Evolutionary conservation across 2,329 filamentous ascomycete species (phyloP).

Genomic region (Trichophyton schoenleinii): DNA sequence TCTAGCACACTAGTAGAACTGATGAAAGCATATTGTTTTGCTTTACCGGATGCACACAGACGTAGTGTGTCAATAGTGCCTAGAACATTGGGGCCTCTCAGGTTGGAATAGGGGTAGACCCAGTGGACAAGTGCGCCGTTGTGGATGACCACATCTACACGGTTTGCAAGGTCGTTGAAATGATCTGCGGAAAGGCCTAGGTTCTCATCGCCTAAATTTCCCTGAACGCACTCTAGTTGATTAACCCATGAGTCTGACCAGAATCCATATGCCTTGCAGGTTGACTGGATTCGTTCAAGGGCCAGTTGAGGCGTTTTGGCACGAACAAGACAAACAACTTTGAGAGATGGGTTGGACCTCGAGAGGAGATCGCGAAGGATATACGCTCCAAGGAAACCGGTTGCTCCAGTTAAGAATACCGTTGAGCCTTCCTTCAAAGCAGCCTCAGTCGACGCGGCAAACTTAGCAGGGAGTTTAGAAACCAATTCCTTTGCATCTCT

Average conservation of each 20-base stretch:
- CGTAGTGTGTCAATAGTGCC: constrained; percentile 63
- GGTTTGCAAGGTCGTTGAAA: constrained; percentile 53
- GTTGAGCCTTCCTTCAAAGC: constrained; percentile 37
- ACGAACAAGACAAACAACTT: constrained; percentile 64
- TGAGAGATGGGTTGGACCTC: constrained; percentile 42
- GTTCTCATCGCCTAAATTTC: constrained; percentile 58
- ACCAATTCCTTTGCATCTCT: constrained; percentile 38
- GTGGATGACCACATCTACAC: constrained; percentile 64
- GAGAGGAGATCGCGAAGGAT: constrained; percentile 63
- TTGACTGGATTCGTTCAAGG: constrained; percentile 52
- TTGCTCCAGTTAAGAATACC: constrained; percentile 76
- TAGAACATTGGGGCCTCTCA: constrained; percentile 65
- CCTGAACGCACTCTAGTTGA: constrained; percentile 55
- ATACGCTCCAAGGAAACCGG: constrained; percentile 78
- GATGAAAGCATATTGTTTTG: constrained; percentile 72
- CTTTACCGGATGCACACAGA: constrained; percentile 62
- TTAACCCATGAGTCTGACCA: constrained; percentile 50
- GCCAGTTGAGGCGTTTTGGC: constrained; percentile 50
- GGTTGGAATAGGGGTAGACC: constrained; percentile 62
- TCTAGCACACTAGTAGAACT: constrained; percentile 74
- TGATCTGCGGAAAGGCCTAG: constrained; percentile 56
- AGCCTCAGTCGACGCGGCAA: constrained; percentile 23
- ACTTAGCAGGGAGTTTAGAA: constrained; percentile 37
- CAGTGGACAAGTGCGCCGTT: constrained; percentile 73
- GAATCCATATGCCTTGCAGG: constrained; percentile 63